Evolutionary conservation across 495 filamentous ascomycete species (phyloP).

Genomic region (Penicillium coffeae): DNA sequence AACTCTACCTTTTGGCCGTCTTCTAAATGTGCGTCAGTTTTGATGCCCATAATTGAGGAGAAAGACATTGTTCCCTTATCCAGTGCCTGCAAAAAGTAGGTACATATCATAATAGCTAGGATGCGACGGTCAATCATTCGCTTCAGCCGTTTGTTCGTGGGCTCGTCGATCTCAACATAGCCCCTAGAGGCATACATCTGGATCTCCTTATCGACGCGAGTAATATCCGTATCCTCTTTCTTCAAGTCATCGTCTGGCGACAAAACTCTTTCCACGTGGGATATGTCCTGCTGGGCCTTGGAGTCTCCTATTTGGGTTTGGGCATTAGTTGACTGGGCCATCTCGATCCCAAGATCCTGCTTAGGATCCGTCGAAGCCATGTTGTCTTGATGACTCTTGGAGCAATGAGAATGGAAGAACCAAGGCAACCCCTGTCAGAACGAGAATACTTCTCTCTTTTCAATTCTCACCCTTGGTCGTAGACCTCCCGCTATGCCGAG

Average conservation of each 20-base stretch:
- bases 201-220: conserved; percentile 60
- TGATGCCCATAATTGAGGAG: conserved; percentile 66
- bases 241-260: conserved; percentile 34
- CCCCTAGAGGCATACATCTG: conserved; percentile 55
- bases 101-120: conserved; percentile 46
- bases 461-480: too few species aligned
- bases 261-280: conserved; percentile 47
- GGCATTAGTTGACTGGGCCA: not conserved
- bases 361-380: not conserved
- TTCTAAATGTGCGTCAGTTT: conserved; percentile 47
- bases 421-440: too few species aligned
- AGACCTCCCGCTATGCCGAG: too few species aligned
- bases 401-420: too few species aligned
- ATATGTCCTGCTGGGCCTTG: conserved; percentile 35
- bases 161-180: conserved; percentile 49
- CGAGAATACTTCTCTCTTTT: too few species aligned
- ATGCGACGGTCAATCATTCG: conserved; percentile 53
- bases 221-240: conserved; percentile 49
- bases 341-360: not conserved
- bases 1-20: conserved; percentile 44
- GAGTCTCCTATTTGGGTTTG: conserved; percentile 13
- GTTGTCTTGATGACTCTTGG: too few species aligned
- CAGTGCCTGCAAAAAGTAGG: conserved; percentile 69
- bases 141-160: conserved; percentile 48
- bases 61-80: conserved; percentile 70